phyloP scores from a whole-genome alignment of 768 basidiomycete genomes.

The Gloeopeniophorella convolvens region DNA sequence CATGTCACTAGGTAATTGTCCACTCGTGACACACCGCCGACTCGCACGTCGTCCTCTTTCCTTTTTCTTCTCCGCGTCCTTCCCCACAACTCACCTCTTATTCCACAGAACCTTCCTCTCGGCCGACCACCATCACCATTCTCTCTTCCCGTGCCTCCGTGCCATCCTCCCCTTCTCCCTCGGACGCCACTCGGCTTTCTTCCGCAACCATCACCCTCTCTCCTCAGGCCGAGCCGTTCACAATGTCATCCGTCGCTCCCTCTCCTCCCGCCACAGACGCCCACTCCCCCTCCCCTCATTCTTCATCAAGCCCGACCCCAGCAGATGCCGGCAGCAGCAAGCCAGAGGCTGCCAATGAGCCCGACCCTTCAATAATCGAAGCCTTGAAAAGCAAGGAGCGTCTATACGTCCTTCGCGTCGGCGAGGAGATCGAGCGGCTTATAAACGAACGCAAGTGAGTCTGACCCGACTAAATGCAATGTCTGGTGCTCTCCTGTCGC shows the following conservation, averaged over 20 bases:
- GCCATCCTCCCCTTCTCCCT: not conserved
- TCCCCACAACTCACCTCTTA: not conserved
- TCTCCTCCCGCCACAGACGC: constrained; percentile 15
- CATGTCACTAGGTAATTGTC: constrained; percentile 19
- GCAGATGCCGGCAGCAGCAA: constrained; percentile 25
- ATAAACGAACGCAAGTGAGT: constrained; percentile 70
- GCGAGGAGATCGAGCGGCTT: constrained; percentile 76
- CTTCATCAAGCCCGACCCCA: constrained; percentile 23
- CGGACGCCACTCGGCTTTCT: constrained; percentile 9
- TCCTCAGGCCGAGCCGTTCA: constrained; percentile 19
- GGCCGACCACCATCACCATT: constrained; percentile 3
- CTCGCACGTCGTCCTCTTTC: not conserved
- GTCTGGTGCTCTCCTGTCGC: not conserved
- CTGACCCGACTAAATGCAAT: constrained; percentile 5
- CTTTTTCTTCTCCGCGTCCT: not conserved
- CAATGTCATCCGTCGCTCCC: constrained; percentile 12
- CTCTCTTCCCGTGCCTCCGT: constrained; percentile 10
- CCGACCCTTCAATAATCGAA: constrained; percentile 77
- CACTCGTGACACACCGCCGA: too few species aligned
- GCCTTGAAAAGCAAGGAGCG: constrained; percentile 85
- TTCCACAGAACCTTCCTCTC: constrained; percentile 13
- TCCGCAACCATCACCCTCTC: constrained; percentile 10
- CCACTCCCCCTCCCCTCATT: constrained; percentile 11
- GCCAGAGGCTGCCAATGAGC: constrained; percentile 35
- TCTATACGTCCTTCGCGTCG: constrained; percentile 83